These are phyloP conservation scores for Xenoacremonium recifei DNA, from an alignment of 2,329 filamentous ascomycete species.

Conservation along the genomic window DNA sequence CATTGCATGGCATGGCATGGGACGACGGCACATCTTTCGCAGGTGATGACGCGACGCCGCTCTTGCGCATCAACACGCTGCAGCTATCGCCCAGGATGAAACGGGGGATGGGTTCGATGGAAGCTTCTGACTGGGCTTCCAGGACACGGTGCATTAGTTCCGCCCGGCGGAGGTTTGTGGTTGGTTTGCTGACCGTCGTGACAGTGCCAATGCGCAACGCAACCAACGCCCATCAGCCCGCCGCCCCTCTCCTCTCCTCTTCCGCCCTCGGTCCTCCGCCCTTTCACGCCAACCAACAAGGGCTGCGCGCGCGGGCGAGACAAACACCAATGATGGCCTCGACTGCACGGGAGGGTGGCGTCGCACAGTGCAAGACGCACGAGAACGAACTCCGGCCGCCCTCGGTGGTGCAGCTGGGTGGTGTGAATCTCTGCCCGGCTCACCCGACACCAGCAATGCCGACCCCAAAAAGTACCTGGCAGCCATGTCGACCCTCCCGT, in stretches of 20 bases:
- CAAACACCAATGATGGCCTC: background rate
- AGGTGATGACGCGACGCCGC: conserved; percentile 18
- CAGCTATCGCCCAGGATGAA: conserved; percentile 16
- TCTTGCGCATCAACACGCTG: conserved; percentile 12
- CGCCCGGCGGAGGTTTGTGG: conserved; percentile 1
- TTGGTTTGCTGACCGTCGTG: background rate
- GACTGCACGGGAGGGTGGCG: background rate
- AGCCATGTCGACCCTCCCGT: background rate
- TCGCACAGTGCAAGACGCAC: background rate
- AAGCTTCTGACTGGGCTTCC: conserved; percentile 15
- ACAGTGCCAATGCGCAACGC: background rate
- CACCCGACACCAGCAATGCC: background rate
- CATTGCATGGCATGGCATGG: no score
- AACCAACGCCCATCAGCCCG: no score
- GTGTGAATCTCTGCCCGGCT: background rate
- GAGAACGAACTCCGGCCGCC: background rate
- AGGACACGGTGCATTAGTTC: conserved; percentile 9
- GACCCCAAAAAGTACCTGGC: background rate
- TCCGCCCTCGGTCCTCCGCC: background rate
- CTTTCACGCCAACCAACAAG: no score
- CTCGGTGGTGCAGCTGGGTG: background rate
- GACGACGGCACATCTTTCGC: background rate
- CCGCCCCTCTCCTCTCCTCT: background rate
- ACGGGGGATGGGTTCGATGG: conserved; percentile 13
- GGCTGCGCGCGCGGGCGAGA: no score